Evolutionary conservation across 768 basidiomycete genomes (phyloP), one percentile per base, ranked within the genome.

Genomic region (Phanerodontia chrysosporium): DNA sequence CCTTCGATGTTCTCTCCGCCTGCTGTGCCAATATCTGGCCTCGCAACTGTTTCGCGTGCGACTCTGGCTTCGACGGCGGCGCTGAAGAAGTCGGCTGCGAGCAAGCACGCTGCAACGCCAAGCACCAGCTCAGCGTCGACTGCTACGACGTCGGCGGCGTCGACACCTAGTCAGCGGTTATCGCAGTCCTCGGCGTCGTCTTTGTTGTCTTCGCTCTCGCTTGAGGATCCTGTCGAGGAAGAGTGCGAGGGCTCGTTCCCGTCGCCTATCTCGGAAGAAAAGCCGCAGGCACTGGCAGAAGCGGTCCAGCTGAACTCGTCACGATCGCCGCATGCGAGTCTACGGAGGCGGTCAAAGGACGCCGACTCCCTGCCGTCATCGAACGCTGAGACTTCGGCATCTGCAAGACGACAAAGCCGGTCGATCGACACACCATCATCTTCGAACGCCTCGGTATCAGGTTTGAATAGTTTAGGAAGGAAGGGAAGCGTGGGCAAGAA

Each of bases 111-210:
- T 5, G 62, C 51, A 28, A 65, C 62, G 8, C 66, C 70, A 57
- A 73, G 70, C 36, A 67, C 67, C 36, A 76, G 76, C 29, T 76
- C 72, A 1, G 59, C 63, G 14, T 71, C 73, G 3, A 68, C 70
- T 2, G 68, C 63, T 24, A 59, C 70, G 7, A 64, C 67, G 51
- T 57, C 69, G n/a, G 58, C 66, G 49, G 59, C 58, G 30, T 48
- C 61, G 58, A 62, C 58, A 29, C 22, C 69, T 18, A 75, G 74
- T 30, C 70, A 73, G 22, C 76, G 77, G 8, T 67, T 78, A 35
- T 82, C 81, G 1, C 77, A 72, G 56, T 78, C 77, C 0, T 80
- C 82, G 1, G 64, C 71, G 51, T 79, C 83, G 1, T 83, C 82
- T 0, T 51, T 78, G 39, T 67, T n/a, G 45, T 24, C 44, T 10